phyloP scores from a whole-genome alignment of 208 protist species.

The Acanthamoeba polyphaga region DNA sequence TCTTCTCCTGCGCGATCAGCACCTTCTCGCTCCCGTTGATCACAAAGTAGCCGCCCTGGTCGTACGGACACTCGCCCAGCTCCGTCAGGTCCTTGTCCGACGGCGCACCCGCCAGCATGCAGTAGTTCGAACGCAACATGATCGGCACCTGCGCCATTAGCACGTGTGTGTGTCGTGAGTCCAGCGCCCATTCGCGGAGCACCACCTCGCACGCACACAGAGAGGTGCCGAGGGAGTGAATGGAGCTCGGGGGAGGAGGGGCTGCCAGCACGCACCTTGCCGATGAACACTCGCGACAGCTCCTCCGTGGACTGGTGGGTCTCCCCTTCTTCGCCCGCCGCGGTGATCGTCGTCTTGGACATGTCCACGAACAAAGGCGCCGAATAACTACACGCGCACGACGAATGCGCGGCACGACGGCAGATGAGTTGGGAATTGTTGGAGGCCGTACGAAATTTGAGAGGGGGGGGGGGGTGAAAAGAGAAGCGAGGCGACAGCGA shows the following conservation, averaged over 20 bases:
- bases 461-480: not conserved
- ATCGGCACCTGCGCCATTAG: conserved; percentile 95
- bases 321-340: not conserved
- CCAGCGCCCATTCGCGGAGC: not conserved
- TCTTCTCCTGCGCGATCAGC: conserved; percentile 92
- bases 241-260: too few relatives aligned
- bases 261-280: not conserved
- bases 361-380: conserved; percentile 88
- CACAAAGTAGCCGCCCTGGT: conserved; percentile 98
- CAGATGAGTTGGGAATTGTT: too few relatives aligned
- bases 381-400: conserved; percentile 63
- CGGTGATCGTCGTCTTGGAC: conserved; percentile 35
- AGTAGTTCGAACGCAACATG: conserved; percentile 96
- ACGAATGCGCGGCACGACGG: too few relatives aligned
- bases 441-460: not conserved
- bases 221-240: not conserved
- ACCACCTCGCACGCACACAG: not conserved
- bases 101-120: conserved; percentile 89
- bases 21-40: conserved; percentile 98
- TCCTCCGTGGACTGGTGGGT: not conserved
- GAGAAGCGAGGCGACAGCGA: not conserved
- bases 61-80: conserved; percentile 95
- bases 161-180: too few relatives aligned
- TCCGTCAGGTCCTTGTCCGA: conserved; percentile 89
- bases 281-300: conserved; percentile 4